Evolutionary conservation across 305 asterid genomes (phyloP).

Genomic region (Nicotiana rustica): DNA sequence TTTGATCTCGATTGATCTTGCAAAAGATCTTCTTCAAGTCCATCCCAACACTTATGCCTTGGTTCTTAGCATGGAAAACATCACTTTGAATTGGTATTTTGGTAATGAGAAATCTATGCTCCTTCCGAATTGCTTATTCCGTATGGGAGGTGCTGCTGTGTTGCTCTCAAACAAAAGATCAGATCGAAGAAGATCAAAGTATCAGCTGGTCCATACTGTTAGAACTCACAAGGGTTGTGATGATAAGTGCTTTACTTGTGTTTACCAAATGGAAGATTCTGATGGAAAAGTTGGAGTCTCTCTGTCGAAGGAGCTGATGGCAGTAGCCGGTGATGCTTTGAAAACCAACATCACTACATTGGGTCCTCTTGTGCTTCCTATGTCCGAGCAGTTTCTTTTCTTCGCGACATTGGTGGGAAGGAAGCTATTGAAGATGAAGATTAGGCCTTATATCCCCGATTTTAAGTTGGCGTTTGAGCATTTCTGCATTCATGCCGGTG

Average conservation of each 20-base stretch:
- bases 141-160: conserved; percentile 58
- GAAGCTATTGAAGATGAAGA: conserved; percentile 67
- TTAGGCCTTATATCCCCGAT: conserved; percentile 75
- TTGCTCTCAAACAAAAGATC: conserved; percentile 70
- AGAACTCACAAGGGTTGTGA: conserved; percentile 76
- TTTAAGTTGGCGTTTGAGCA: conserved; percentile 84
- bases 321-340: conserved; percentile 75
- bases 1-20: conserved; percentile 77
- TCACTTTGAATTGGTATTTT: conserved; percentile 76
- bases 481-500: conserved; percentile 87
- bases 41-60: conserved; percentile 75
- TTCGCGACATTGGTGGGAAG: conserved; percentile 65
- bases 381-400: conserved; percentile 74
- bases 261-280: conserved; percentile 71
- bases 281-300: conserved; percentile 63
- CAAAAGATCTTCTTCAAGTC: conserved; percentile 80
- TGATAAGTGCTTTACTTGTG: conserved; percentile 70
- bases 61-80: conserved; percentile 79
- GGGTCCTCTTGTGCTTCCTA: conserved; percentile 79
- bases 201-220: conserved; percentile 67
- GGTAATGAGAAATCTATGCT: conserved; percentile 69
- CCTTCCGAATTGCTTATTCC: conserved; percentile 53
- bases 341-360: conserved; percentile 72
- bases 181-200: conserved; percentile 59
- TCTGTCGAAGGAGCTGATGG: conserved; percentile 71